These are phyloP conservation scores for Arachis monticola DNA, from an alignment of 331 rosid species.

Conservation along the genomic window DNA sequence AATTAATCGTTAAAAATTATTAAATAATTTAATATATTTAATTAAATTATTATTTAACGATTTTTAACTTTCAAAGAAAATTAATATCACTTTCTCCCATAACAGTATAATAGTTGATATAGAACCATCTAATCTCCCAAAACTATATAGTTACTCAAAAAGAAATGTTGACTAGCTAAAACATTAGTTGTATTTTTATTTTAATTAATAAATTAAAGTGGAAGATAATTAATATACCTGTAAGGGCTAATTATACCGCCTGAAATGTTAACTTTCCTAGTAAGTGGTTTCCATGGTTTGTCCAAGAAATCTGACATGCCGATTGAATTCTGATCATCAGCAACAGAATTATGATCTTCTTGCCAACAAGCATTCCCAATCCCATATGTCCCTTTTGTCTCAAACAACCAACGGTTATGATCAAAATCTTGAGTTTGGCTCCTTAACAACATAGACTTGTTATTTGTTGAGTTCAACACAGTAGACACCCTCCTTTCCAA, in stretches of 20 bases:
- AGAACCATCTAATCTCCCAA: too few relatives aligned
- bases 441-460: constrained; percentile 73
- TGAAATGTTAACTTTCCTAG: constrained; percentile 63
- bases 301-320: constrained; percentile 76
- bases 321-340: constrained; percentile 44
- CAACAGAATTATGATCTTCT: constrained; percentile 53
- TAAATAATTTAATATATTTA: too few relatives aligned
- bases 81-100: too few relatives aligned
- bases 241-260: constrained; percentile 75
- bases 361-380: constrained; percentile 86
- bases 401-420: constrained; percentile 88
- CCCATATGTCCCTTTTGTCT: constrained; percentile 77
- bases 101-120: too few relatives aligned
- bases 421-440: constrained; percentile 82
- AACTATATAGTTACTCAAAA: neutral
- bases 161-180: neutral
- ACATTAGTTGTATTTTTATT: too few relatives aligned
- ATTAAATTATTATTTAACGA: too few relatives aligned
- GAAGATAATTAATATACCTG: constrained; percentile 43
- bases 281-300: constrained; percentile 85
- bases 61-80: too few relatives aligned
- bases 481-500: constrained; percentile 62
- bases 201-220: too few relatives aligned
- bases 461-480: constrained; percentile 57
- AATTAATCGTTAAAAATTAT: too few relatives aligned